Base-by-base conservation (phyloP, 2,329 filamentous ascomycete genomes). In the Coniochaeta sp. region DNA sequence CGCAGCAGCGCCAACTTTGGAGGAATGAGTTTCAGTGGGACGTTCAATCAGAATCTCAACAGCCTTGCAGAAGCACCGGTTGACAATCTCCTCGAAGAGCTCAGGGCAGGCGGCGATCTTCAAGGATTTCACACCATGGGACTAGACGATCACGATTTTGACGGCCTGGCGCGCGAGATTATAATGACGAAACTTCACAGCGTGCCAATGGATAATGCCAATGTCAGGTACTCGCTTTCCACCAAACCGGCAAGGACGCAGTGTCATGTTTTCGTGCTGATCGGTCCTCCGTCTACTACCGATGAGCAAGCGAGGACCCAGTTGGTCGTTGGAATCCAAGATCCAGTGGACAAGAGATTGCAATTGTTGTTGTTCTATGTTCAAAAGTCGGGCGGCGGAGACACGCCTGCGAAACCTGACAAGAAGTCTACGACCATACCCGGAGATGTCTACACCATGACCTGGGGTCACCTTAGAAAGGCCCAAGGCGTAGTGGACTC, bases 111-210 rank as follows among this genome's bases (percentile, higher is more conserved):
- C 14, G 78, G 76, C 10, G 76, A 85, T 52, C 80, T 83, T 54
- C 84, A 88, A 57, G 84, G 83, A 0, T 83, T 89, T 51, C 78
- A 85, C 59, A 86, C 77, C 54, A 87, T 89, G 81, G 86, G 82
- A 1, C 72, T 89, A 20, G 83, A 87, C 51, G 86, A 89, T 61
- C 78, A 83, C n/a, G 81, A 82, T 55, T 82, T 86, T 53, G 85
- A 89, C 53, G 84, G 85, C 1, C 70, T 91, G 8, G 77, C 82
- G 14, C 83, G 86, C 53, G 87, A 91, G 63, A 76, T 91, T 14
- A 67, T 86, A 10, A 77, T 91, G 48, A 81, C 78, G 14, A 88
- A 85, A 59, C 78, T 92, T 26, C 83, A 87, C 57, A 86, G 77
- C 53, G 79, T 89, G 52, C 73, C 83, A 4, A 70, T 83, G 63